Conservation (phyloP, 139 green algal species). For the Marvania coccoides region DNA sequence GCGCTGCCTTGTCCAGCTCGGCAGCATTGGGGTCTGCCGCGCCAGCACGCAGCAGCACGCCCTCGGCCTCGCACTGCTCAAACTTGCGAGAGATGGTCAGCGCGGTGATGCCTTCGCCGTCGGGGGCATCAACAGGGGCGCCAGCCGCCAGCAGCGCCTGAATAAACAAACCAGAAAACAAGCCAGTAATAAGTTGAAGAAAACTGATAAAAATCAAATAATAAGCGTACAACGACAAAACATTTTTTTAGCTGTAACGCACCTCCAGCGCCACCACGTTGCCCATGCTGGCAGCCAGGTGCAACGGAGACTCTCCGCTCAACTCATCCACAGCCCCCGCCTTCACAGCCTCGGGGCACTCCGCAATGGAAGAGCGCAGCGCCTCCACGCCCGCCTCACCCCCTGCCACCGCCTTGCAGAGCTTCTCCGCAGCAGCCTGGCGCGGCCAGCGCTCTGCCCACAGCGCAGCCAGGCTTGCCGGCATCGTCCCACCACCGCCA, state of each 20-base stretch:
- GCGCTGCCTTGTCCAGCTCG: not conserved
- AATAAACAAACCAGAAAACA: too few species aligned
- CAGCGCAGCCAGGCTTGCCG: not conserved
- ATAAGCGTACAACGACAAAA: too few species aligned
- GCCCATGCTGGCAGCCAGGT: conserved; percentile 15
- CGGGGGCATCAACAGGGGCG: not conserved
- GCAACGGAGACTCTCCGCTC: conserved; percentile 13
- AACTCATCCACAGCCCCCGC: conserved; percentile 6
- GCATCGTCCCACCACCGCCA: not conserved
- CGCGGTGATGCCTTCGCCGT: conserved; percentile 5
- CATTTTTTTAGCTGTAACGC: not conserved
- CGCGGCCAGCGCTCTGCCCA: not conserved
- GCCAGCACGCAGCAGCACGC: conserved; percentile 25
- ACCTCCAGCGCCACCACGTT: conserved; percentile 8
- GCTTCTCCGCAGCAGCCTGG: not conserved
- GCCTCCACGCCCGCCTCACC: not conserved
- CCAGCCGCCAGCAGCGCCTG: conserved; percentile 9
- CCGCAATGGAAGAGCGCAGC: not conserved
- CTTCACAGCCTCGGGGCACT: not conserved
- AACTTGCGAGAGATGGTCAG: conserved; percentile 5
- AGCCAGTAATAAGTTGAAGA: too few species aligned
- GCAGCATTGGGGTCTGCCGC: conserved; percentile 2
- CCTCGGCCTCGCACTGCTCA: conserved; percentile 32
- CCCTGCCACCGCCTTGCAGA: not conserved
- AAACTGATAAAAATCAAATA: too few species aligned